phyloP scores from a whole-genome alignment of 805 yeast genomes.

The Kuraishia hungarica region DNA sequence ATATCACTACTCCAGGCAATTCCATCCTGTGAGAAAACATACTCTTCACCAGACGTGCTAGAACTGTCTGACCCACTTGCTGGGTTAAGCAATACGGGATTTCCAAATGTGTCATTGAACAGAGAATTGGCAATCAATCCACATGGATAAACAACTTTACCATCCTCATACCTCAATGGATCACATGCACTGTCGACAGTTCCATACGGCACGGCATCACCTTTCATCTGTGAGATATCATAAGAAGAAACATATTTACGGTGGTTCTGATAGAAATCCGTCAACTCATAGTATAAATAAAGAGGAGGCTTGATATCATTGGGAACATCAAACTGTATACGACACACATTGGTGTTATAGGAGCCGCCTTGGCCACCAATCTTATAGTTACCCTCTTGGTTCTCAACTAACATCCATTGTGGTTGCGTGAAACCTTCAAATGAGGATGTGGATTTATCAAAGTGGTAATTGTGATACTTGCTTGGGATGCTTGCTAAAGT shows the following conservation, averaged over 20 bases:
- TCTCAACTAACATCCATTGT: constrained; percentile 48
- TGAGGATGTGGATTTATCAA: constrained; percentile 31
- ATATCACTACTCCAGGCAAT: constrained; percentile 86
- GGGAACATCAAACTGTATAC: constrained; percentile 66
- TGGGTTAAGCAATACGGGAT: constrained; percentile 37
- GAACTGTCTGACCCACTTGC: constrained; percentile 15
- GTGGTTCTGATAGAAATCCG: constrained; percentile 92
- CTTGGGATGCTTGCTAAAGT: constrained; percentile 46
- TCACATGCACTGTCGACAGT: constrained; percentile 45
- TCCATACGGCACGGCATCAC: constrained; percentile 50
- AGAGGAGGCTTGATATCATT: constrained; percentile 61
- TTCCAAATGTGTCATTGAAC: constrained; percentile 79
- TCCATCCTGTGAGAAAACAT: constrained; percentile 38
- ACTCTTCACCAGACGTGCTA: constrained; percentile 19
- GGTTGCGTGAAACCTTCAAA: constrained; percentile 31
- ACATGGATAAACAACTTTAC: constrained; percentile 69
- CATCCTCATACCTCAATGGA: constrained; percentile 34
- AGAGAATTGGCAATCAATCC: constrained; percentile 89
- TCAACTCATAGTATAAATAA: constrained; percentile 74
- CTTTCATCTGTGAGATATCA: constrained; percentile 75
- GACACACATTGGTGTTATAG: constrained; percentile 40
- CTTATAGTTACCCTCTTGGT: constrained; percentile 21
- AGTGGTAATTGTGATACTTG: constrained; percentile 51
- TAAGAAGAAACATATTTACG: constrained; percentile 84
- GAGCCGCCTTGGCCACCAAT: constrained; percentile 15